Evolutionary conservation across 2,329 filamentous ascomycete genomes (phyloP).

Genomic region (Zymoseptoria tritici): DNA sequence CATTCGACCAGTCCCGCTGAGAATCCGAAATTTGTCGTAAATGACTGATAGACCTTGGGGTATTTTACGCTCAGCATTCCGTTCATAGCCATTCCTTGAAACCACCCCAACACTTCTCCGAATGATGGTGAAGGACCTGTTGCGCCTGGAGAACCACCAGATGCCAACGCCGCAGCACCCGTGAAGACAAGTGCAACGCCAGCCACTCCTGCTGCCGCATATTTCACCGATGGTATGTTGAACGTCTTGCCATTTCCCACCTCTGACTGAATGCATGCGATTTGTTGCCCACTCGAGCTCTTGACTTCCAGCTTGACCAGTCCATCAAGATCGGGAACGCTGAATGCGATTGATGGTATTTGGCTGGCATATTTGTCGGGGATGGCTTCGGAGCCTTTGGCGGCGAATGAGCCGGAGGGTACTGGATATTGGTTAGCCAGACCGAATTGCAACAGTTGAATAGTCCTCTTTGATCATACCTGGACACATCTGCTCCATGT

Average conservation of each 20-base stretch:
- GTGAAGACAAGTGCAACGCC: slow-evolving; percentile 72
- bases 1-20: slow-evolving; percentile 78
- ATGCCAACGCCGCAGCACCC: slow-evolving; percentile 61
- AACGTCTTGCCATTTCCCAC: slow-evolving; percentile 85
- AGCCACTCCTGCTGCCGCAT: slow-evolving; percentile 74
- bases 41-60: slow-evolving; percentile 79
- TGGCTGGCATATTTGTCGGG: slow-evolving; percentile 61
- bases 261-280: slow-evolving; percentile 76
- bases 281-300: slow-evolving; percentile 53
- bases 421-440: slow-evolving; percentile 43
- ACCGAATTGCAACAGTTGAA: not conserved
- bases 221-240: slow-evolving; percentile 67
- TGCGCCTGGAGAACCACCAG: slow-evolving; percentile 49
- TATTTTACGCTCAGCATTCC: slow-evolving; percentile 92
- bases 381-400: slow-evolving; percentile 64
- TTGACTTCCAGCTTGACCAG: slow-evolving; percentile 71
- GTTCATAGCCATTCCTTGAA: slow-evolving; percentile 89
- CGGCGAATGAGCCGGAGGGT: slow-evolving; percentile 65
- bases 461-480: slow-evolving; percentile 43
- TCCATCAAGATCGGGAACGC: slow-evolving; percentile 82
- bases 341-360: slow-evolving; percentile 85
- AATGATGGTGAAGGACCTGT: slow-evolving; percentile 74
- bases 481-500: slow-evolving; percentile 72
- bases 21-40: slow-evolving; percentile 89
- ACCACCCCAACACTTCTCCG: slow-evolving; percentile 76